Evolutionary conservation across 331 rosid species (phyloP), one percentile per base, ranked within the genome.

Genomic region (Saraca asoca): DNA sequence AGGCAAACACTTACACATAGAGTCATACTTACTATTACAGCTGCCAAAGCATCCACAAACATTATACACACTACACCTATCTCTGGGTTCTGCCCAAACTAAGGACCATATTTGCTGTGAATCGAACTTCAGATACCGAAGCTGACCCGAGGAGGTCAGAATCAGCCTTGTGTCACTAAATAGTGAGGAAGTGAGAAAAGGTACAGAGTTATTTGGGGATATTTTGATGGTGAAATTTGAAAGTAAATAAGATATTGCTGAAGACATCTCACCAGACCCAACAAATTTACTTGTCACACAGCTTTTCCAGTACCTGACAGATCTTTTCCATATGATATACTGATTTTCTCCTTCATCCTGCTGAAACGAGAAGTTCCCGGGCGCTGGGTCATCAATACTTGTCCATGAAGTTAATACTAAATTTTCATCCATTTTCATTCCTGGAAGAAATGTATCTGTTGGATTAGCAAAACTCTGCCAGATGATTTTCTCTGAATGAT

Each of bases 391-490:
- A 9, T 14, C 38, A 2, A 8, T 5, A 17, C 37, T 17, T 69
- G 11, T 62, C 92, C 95, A 85, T 12, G 80, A 87, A 73, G 58
- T 69, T 54, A 88, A 46, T 6, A 13, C 16, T 12, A 85, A 38
- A 33, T 46, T 33, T 0, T n/a, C 46, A 15, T 82, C 75, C 88
- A 87, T 78, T 43, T 64, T 56, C 95, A 90, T 90, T 5, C 84
- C 88, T 0, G 82, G 84, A 48, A 90, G 84, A 76, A 90, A 85
- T 31, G 96, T 87, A 34, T 90, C 86, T 0, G 90, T 83, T 37
- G 97, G 95, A 55, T 87, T 58, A 15, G 75, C 82, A 61, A 88
- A 86, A 78, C 90, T 88, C 73, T 86, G 87, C 92, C 92, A 85
- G 6, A 82, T 66, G 51, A 80, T 75, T 66, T 64, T 71, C 53